Conservation (phyloP, 768 basidiomycete species). For the Termitomyces sp. region DNA sequence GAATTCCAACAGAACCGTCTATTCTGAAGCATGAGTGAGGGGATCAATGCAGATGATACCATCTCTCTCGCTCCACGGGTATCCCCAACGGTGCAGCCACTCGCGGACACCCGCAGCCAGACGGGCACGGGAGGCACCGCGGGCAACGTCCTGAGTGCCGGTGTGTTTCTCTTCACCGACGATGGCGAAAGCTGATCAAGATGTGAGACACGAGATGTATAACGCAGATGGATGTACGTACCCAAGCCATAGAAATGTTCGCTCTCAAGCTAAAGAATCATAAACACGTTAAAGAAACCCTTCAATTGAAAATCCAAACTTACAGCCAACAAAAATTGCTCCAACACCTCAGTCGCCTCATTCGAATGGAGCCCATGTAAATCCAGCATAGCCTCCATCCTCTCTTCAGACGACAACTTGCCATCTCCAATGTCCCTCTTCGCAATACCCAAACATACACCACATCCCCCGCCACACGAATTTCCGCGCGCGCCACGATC, state of each 20-base stretch:
- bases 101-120: slow-evolving; percentile 85
- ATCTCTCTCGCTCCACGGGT: slow-evolving; percentile 92
- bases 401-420: slow-evolving; percentile 74
- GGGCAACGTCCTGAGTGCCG: slow-evolving; percentile 78
- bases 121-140: slow-evolving; percentile 80
- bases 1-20: slow-evolving; percentile 2
- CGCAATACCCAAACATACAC: slow-evolving; percentile 86
- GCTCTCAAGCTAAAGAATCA: slow-evolving; percentile 60
- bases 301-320: slow-evolving; percentile 28
- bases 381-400: slow-evolving; percentile 85
- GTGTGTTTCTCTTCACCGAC: slow-evolving; percentile 98
- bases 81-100: slow-evolving; percentile 92
- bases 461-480: slow-evolving; percentile 74
- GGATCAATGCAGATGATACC: slow-evolving; percentile 89
- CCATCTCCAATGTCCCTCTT: slow-evolving; percentile 49
- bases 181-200: slow-evolving; percentile 69
- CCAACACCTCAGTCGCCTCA: slow-evolving; percentile 88
- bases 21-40: slow-evolving; percentile 63
- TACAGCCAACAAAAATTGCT: slow-evolving; percentile 84
- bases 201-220: not conserved
- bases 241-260: slow-evolving; percentile 88
- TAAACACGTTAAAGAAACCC: not conserved
- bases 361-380: slow-evolving; percentile 92
- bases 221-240: slow-evolving; percentile 24
- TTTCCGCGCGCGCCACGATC: slow-evolving; percentile 77